Conservation (phyloP, 257 asterid species). For the Coffea canephora region DNA sequence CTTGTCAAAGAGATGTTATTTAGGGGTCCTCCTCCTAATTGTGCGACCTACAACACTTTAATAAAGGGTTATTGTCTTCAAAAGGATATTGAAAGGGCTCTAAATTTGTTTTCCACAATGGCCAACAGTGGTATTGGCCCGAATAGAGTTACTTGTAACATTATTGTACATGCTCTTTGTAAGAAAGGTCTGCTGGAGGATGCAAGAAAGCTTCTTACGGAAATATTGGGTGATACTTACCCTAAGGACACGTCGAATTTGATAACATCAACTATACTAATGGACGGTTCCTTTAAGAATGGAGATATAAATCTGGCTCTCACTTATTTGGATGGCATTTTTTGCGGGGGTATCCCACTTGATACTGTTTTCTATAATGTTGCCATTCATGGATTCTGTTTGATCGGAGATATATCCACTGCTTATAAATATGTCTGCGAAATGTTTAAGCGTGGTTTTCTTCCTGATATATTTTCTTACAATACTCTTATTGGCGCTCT, state of each 20-base stretch:
- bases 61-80: conserved; percentile 64
- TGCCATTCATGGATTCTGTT: conserved; percentile 55
- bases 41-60: conserved; percentile 82
- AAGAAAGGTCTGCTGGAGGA: conserved; percentile 56
- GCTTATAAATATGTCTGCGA: conserved; percentile 44
- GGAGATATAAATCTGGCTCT: conserved; percentile 58
- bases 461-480: conserved; percentile 66
- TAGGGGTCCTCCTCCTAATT: conserved; percentile 67
- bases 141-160: conserved; percentile 67
- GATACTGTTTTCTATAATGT: conserved; percentile 83
- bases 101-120: conserved; percentile 62
- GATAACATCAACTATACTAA: conserved; percentile 68
- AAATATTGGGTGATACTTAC: conserved; percentile 44
- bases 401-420: conserved; percentile 40
- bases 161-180: conserved; percentile 76
- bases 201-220: conserved; percentile 52
- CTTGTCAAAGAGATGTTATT: conserved; percentile 58
- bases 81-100: conserved; percentile 59
- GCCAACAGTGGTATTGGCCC: conserved; percentile 50
- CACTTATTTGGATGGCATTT: conserved; percentile 47
- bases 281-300: conserved; percentile 72
- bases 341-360: conserved; percentile 32
- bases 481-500: conserved; percentile 66
- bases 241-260: conserved; percentile 36
- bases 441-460: conserved; percentile 70